These are phyloP conservation scores for Symmetrospora coprosmae DNA, from an alignment of 768 basidiomycete genomes.

Conservation along the genomic window DNA sequence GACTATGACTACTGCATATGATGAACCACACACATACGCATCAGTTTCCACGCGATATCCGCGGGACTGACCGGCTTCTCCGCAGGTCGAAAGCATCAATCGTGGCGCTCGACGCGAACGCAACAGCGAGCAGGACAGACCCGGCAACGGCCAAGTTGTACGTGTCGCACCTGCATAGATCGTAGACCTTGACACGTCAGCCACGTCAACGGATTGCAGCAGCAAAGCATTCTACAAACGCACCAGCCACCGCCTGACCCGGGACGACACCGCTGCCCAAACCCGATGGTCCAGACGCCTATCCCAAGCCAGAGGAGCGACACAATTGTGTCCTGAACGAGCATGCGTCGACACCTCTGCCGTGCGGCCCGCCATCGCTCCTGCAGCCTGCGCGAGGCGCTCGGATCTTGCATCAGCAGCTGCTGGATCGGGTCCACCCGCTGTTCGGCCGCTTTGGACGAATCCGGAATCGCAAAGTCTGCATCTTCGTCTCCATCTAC, in stretches of 20 bases:
- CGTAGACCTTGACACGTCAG: too few species aligned
- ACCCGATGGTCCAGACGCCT: constrained; percentile 8
- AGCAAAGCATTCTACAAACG: neutral
- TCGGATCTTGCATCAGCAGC: too few species aligned
- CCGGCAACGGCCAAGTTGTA: constrained; percentile 11
- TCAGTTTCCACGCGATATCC: neutral
- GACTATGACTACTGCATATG: too few species aligned
- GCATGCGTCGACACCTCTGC: neutral
- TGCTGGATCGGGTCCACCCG: too few species aligned
- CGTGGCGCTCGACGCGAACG: neutral
- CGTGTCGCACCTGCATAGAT: constrained; percentile 9
- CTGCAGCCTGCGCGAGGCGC: too few species aligned
- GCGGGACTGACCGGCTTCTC: constrained; percentile 1
- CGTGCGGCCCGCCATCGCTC: constrained; percentile 9
- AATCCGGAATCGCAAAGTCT: constrained; percentile 3
- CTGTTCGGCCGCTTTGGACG: too few species aligned
- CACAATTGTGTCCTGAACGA: neutral
- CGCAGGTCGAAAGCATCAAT: constrained; percentile 7
- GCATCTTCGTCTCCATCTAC: neutral
- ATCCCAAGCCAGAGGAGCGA: neutral
- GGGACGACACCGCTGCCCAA: neutral
- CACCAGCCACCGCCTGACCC: constrained; percentile 7
- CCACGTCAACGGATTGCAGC: neutral
- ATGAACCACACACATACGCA: too few species aligned
- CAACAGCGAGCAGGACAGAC: constrained; percentile 5